Evolutionary conservation across 352 stramenopile genomes (phyloP).

Genomic region (Plasmopara halstedii): DNA sequence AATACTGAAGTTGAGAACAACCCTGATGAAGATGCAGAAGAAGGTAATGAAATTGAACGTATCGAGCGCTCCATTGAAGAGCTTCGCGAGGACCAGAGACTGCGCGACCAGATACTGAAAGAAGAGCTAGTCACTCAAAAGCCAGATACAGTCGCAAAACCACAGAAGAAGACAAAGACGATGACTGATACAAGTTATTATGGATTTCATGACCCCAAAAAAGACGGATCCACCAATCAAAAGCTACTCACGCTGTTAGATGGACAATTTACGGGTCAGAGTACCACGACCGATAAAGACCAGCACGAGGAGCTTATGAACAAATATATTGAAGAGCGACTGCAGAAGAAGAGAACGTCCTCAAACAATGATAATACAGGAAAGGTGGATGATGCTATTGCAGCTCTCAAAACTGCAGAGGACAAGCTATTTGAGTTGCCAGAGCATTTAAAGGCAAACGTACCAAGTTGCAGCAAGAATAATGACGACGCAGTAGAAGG

Average conservation of each 20-base stretch:
- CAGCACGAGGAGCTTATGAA: conserved; percentile 80
- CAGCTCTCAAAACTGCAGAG: conserved; percentile 33
- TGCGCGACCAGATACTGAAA: conserved; percentile 38
- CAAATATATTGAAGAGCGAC: conserved; percentile 73
- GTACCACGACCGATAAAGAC: conserved; percentile 44
- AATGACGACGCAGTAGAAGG: conserved; percentile 39
- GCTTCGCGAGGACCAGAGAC: conserved; percentile 60
- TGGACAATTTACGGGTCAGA: conserved; percentile 77
- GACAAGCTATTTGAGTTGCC: conserved; percentile 63
- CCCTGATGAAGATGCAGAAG: neutral
- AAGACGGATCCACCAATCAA: conserved; percentile 51
- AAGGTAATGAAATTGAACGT: conserved; percentile 14
- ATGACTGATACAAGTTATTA: conserved; percentile 23
- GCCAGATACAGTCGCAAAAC: conserved; percentile 7
- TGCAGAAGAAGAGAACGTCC: conserved; percentile 36
- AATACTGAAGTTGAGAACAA: neutral
- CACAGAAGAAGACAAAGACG: conserved; percentile 6
- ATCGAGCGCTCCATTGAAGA: conserved; percentile 53
- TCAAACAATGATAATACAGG: neutral
- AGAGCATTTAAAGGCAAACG: conserved; percentile 42
- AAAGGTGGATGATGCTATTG: neutral
- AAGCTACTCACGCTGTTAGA: conserved; percentile 70
- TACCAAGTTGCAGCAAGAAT: conserved; percentile 26
- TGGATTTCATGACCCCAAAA: conserved; percentile 70
- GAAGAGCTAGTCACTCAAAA: conserved; percentile 22